Base-by-base conservation (phyloP, 2,329 filamentous ascomycete species). In the Lachnellula suecica region DNA sequence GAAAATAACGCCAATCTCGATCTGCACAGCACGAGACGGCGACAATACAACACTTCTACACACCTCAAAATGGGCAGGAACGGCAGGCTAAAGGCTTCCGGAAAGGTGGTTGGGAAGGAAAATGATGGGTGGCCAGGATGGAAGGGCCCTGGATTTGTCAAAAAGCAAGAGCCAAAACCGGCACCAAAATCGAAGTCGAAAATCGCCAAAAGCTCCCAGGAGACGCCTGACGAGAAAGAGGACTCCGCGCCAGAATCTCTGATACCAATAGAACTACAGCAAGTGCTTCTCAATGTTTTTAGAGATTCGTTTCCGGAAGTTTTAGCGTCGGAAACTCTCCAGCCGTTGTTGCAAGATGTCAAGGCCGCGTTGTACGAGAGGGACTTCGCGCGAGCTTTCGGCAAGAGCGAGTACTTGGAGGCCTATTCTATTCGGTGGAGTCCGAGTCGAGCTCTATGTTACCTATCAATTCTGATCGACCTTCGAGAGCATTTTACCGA, bases 371-470 rank as follows among this genome's bases (percentile, higher is more conserved):
- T 99, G 8, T 97, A 87, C 68, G 85, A 88, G 53, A 83, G 94
- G 27, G 89, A 97, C 68, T 97, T 97, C 71, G 78, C 78, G 11
- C 73, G 76, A 15, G 93, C 93, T 0, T 99, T 97, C 72, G 84
- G 84, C 1, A 78, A 77, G 42, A 78, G 83, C 50, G 83, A 87
- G 41, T 81, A 87, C 62, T 78, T 97, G 17, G 83, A 88, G 55
- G 89, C 88, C 9, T 99, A 99, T 74, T 90, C 91, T 8, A 82
- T 90, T 49, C 77, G 94, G 62, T 99, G 93, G 92, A 96, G 91
- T 70, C 89, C 93, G 2, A 88, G 88, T 47, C 79, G 94, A 48
- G 88, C 91, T 0, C 73, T 97, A 47, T 90, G 87, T 57, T 97
- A 97, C 71, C 76, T 83, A n/a, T 66, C 72, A 2, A 71, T 85